Evolutionary conservation across 2,329 filamentous ascomycete genomes (phyloP).

Genomic region (Orbilia quercus): DNA sequence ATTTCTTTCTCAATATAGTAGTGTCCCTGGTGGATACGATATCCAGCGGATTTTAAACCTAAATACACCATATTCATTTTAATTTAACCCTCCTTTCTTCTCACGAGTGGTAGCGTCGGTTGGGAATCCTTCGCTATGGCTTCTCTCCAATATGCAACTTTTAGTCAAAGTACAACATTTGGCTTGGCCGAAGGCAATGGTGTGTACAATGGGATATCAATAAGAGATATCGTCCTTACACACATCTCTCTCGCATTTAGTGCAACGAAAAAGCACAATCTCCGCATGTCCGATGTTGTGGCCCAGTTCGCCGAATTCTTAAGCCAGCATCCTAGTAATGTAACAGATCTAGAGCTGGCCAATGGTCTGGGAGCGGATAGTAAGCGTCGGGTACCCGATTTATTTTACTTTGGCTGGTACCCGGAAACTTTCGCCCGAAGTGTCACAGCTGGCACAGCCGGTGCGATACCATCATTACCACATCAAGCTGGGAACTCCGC

Average conservation of each 20-base stretch:
- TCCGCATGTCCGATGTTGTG: slow-evolving; percentile 32
- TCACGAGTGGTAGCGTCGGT: neutral
- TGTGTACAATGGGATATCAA: slow-evolving; percentile 19
- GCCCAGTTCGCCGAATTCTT: slow-evolving; percentile 21
- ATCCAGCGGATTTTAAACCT: slow-evolving; percentile 25
- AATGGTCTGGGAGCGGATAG: slow-evolving; percentile 25
- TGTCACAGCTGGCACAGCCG: slow-evolving; percentile 19
- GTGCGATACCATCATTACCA: slow-evolving; percentile 4
- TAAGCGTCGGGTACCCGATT: slow-evolving; percentile 15
- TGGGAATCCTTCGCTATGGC: slow-evolving; percentile 25
- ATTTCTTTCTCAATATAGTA: neutral
- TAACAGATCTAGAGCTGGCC: slow-evolving; percentile 5
- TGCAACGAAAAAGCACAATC: slow-evolving; percentile 25
- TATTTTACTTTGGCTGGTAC: slow-evolving; percentile 15
- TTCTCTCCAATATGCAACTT: slow-evolving; percentile 35
- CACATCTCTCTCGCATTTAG: slow-evolving; percentile 34
- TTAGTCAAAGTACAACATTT: slow-evolving; percentile 10
- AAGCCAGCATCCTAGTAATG: slow-evolving; percentile 2
- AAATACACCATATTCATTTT: slow-evolving; percentile 3
- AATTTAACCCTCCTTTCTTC: slow-evolving; percentile 8
- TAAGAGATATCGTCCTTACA: slow-evolving; percentile 20
- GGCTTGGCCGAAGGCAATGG: slow-evolving; percentile 18
- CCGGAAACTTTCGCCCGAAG: slow-evolving; percentile 12
- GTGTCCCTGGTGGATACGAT: slow-evolving; percentile 49
- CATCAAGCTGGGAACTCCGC: slow-evolving; percentile 17